These are phyloP conservation scores for Pseudogymnoascus pannorum DNA, from an alignment of 2,329 filamentous ascomycete genomes.

Conservation along the genomic window DNA sequence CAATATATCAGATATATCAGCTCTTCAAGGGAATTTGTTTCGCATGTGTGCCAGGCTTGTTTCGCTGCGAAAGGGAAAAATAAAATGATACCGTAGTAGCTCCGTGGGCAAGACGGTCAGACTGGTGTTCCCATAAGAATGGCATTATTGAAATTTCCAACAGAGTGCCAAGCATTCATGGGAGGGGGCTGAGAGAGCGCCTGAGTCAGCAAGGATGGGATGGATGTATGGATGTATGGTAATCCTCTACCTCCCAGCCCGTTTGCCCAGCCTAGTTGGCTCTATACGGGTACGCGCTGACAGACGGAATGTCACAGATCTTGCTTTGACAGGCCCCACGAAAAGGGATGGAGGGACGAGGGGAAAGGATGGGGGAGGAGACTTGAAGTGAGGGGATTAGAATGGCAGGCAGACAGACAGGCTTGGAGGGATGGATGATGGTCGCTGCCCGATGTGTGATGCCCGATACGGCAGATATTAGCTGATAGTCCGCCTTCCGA, in stretches of 20 bases:
- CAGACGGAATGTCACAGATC: not conserved
- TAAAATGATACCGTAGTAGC: not conserved
- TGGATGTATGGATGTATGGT: not conserved
- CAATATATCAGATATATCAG: conserved; percentile 5
- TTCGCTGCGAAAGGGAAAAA: not conserved
- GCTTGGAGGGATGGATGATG: not conserved
- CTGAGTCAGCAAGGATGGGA: not conserved
- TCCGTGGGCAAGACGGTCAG: not conserved
- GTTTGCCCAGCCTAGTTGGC: not conserved
- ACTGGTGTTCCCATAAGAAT: conserved; percentile 3
- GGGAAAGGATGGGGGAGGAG: not conserved
- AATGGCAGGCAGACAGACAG: not conserved
- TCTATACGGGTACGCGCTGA: not conserved
- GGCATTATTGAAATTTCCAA: not conserved
- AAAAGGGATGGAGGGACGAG: not conserved
- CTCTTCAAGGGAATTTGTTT: not conserved
- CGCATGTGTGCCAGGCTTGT: not conserved
- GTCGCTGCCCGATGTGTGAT: conserved; percentile 3
- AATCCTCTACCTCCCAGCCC: not conserved
- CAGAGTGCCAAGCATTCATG: not conserved
- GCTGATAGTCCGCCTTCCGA: not conserved
- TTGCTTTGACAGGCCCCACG: not conserved
- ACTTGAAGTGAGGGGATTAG: not conserved
- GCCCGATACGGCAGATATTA: conserved; percentile 3
- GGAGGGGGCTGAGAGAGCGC: not conserved